Evolutionary conservation across 2,329 filamentous ascomycete genomes (phyloP).

Genomic region (Cladosporium halotolerans): DNA sequence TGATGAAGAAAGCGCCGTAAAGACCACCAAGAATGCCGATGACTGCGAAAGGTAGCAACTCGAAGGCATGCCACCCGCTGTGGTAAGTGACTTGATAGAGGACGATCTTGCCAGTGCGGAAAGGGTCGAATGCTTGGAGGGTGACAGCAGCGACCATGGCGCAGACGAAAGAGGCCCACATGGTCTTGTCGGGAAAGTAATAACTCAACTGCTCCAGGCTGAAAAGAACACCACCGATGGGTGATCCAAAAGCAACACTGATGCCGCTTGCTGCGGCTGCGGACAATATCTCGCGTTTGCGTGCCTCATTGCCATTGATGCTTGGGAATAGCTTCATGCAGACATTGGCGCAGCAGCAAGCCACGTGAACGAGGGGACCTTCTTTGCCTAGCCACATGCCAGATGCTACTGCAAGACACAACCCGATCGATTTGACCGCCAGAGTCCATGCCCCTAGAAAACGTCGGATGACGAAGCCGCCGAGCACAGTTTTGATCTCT

Average conservation of each 20-base stretch:
- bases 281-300: constrained; percentile 87
- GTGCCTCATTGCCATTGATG: constrained; percentile 83
- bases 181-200: constrained; percentile 97
- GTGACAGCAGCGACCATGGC: constrained; percentile 98
- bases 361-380: constrained; percentile 89
- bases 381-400: constrained; percentile 97
- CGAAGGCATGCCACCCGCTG: constrained; percentile 87
- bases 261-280: constrained; percentile 89
- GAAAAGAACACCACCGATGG: constrained; percentile 90
- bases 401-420: constrained; percentile 86
- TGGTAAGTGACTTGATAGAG: constrained; percentile 94
- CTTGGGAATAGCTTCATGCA: constrained; percentile 83
- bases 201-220: constrained; percentile 96
- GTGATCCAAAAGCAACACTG: constrained; percentile 87
- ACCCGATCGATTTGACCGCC: constrained; percentile 77
- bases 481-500: constrained; percentile 93
- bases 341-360: constrained; percentile 90
- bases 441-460: constrained; percentile 88
- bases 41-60: constrained; percentile 79
- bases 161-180: constrained; percentile 99
- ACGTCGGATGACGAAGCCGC: constrained; percentile 83
- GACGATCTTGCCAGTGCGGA: constrained; percentile 90
- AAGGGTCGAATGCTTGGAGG: constrained; percentile 87
- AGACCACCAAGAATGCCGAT: constrained; percentile 87
- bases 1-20: constrained; percentile 92